Conservation (phyloP, 2,329 filamentous ascomycete species). For the Sclerotinia subarctica region DNA sequence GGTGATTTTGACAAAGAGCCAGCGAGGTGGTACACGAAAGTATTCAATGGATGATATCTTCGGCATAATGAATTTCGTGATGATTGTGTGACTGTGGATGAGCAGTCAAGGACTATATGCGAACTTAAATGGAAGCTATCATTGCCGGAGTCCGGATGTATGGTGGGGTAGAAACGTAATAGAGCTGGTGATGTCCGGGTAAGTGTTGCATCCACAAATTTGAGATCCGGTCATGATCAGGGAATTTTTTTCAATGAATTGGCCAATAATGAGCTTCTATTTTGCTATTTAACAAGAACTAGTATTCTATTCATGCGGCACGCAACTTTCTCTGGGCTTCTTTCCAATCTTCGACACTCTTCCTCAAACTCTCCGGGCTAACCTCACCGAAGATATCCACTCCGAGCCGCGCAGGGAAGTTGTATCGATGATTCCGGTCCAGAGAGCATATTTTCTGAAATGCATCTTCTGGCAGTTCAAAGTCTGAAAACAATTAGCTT, state of each 20-base stretch:
- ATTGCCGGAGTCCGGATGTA: not conserved
- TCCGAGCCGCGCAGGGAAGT: conserved; percentile 44
- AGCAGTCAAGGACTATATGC: not conserved
- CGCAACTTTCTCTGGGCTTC: conserved; percentile 16
- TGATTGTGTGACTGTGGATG: not conserved
- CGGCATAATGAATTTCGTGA: conserved; percentile 47
- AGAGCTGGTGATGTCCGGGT: conserved; percentile 9
- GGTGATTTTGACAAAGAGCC: conserved; percentile 75
- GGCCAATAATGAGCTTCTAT: not conserved
- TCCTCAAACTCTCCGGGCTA: conserved; percentile 40
- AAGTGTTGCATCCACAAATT: conserved; percentile 10
- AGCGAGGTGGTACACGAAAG: conserved; percentile 70
- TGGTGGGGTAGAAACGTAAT: conserved; percentile 5
- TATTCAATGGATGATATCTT: conserved; percentile 67
- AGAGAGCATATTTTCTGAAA: conserved; percentile 42
- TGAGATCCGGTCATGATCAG: not conserved
- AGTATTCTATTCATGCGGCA: not conserved
- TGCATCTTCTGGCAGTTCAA: conserved; percentile 41
- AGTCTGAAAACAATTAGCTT: conserved; percentile 36
- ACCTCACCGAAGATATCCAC: conserved; percentile 46
- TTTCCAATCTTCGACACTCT: conserved; percentile 37
- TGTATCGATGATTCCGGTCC: conserved; percentile 44
- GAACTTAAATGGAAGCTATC: not conserved
- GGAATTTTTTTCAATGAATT: not conserved
- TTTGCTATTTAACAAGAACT: not conserved